A percentile compares a stretch with the other conserved stretches of the same genome.
phyloP scores from a whole-genome alignment of 495 filamentous ascomycete species.

The Platismatia glauca region DNA sequence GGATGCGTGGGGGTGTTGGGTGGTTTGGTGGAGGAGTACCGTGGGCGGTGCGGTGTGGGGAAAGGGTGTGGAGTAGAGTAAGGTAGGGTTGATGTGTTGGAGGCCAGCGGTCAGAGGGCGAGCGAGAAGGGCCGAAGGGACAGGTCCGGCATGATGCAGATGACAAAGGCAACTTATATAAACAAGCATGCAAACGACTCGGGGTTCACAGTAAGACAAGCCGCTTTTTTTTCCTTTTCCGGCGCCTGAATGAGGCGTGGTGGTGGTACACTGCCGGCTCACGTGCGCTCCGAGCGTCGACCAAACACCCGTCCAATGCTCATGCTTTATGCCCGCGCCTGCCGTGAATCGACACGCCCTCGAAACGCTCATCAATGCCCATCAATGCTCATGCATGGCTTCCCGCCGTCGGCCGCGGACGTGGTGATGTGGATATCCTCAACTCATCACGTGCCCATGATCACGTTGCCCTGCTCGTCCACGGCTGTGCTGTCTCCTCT shows the following conservation, averaged over 20 bases:
- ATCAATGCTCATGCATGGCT: background rate
- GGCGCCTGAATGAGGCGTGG: background rate
- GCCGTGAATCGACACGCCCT: background rate
- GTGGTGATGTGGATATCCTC: background rate
- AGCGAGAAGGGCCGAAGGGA: too few species aligned
- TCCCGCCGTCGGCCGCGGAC: background rate
- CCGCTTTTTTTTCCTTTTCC: too few species aligned
- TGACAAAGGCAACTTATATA: background rate
- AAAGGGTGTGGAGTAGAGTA: background rate
- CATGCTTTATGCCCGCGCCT: background rate
- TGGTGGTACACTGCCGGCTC: background rate
- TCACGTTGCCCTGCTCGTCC: conserved; percentile 11
- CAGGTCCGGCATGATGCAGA: too few species aligned
- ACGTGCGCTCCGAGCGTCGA: background rate
- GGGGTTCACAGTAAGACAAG: background rate
- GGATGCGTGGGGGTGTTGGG: too few species aligned
- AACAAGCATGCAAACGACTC: background rate
- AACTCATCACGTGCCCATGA: conserved; percentile 15
- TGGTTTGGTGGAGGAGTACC: too few species aligned
- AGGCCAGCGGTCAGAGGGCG: background rate
- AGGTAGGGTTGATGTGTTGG: background rate
- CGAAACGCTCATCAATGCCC: background rate
- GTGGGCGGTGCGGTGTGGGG: too few species aligned
- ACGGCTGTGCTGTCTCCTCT: background rate
- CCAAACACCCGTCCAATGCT: background rate